Evolutionary conservation across 225 moss, liverwort and hornwort genomes (phyloP), one percentile per base, ranked within the genome.

Genomic region (Physcomitrium patens): DNA sequence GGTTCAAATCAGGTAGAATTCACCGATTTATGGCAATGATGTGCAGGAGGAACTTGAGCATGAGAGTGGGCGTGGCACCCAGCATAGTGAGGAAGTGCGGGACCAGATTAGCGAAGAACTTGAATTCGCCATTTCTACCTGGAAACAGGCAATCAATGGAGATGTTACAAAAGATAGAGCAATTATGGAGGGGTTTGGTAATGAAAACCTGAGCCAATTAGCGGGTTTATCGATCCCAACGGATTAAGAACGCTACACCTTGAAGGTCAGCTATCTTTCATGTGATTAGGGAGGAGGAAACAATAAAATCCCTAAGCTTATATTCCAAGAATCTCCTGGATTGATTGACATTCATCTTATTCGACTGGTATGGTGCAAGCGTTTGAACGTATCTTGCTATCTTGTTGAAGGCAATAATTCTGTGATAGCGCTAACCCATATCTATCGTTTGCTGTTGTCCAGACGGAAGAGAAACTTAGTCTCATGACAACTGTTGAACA

Each of bases 61-160:
- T n/a, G n/a, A n/a, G n/a, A n/a, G n/a, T n/a, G n/a, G n/a, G n/a
- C n/a, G n/a, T n/a, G n/a, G n/a, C n/a, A n/a, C n/a, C n/a, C n/a
- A n/a, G n/a, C n/a, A n/a, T n/a, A n/a, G n/a, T n/a, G n/a, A n/a
- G n/a, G n/a, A n/a, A n/a, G n/a, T n/a, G n/a, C n/a, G n/a, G n/a
- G n/a, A n/a, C n/a, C n/a, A n/a, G n/a, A n/a, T n/a, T n/a, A n/a
- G n/a, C n/a, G n/a, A n/a, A n/a, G n/a, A n/a, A n/a, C n/a, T n/a
- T n/a, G n/a, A 97, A 75, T 84, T 83, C 41, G 86, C 93, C 58
- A 89, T 91, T 46, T 84, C 88, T 72, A 84, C 81, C 57, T 93
- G 96, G 92, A 96, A 92, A 75, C 79, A 83, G 68, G 84, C 87
- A 48, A 92, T 96, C 87, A 80, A 85, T 74, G 89, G 83, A 62